A percentile compares a stretch with the other conserved stretches of the same genome.
Conservation (phyloP, 805 yeast genomes). For the Teunomyces lycoperdinae region DNA sequence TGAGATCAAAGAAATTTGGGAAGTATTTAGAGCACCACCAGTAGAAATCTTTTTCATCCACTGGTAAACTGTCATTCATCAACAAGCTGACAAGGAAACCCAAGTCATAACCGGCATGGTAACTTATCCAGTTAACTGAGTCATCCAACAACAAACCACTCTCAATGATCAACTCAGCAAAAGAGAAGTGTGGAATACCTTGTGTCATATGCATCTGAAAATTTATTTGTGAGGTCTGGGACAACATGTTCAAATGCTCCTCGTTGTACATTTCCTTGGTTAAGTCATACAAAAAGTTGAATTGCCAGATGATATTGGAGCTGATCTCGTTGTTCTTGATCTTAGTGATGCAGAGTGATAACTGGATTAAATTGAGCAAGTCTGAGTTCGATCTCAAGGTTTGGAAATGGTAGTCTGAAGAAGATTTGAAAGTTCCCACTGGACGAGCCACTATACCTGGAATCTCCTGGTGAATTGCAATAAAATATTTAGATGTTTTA, state of each 20-base stretch:
- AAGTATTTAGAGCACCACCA: constrained; percentile 69
- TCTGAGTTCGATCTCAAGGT: constrained; percentile 91
- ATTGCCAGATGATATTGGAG: constrained; percentile 86
- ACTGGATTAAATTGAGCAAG: constrained; percentile 77
- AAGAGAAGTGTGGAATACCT: constrained; percentile 77
- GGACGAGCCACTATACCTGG: constrained; percentile 97
- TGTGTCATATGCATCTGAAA: constrained; percentile 67
- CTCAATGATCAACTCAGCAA: constrained; percentile 80
- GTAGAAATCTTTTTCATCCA: constrained; percentile 72
- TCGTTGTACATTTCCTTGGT: constrained; percentile 79
- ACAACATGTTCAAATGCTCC: constrained; percentile 76
- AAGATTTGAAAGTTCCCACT: constrained; percentile 85
- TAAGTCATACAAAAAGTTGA: constrained; percentile 82
- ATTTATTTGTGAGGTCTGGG: constrained; percentile 77
- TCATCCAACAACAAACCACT: constrained; percentile 80
- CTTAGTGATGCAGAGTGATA: constrained; percentile 44
- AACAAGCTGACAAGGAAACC: constrained; percentile 82
- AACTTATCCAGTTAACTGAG: constrained; percentile 81
- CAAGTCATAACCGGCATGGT: constrained; percentile 91
- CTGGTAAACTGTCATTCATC: constrained; percentile 75
- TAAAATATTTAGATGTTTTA: constrained; percentile 45
- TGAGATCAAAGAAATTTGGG: constrained; percentile 83
- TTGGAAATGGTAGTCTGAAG: constrained; percentile 92
- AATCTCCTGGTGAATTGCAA: constrained; percentile 84
- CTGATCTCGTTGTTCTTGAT: constrained; percentile 47